Evolutionary conservation across 305 asterid species (phyloP), one percentile per base, ranked within the genome.

Genomic region (Plantago rigida): DNA sequence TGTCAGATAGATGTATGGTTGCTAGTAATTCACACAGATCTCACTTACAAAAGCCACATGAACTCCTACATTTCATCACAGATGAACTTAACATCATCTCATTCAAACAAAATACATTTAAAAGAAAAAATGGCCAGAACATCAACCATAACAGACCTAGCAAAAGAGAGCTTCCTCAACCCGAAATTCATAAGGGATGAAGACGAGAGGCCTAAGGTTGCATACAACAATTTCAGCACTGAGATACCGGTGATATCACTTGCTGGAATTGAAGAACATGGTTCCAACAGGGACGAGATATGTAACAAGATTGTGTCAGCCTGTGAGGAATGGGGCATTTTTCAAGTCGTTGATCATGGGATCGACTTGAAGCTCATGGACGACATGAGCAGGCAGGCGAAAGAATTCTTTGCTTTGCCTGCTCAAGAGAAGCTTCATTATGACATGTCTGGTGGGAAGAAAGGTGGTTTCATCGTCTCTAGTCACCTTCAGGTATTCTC

Each of bases 321-420:
- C 0, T 82, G 84, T 51, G 94, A 82, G 65, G 89, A 79, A n/a
- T 82, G 94, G 94, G 94, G 94, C 0, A 69, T 85, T 26, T 85
- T 85, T 29, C 94, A 85, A 73, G 83, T 85, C 4, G 69, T 77
- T 13, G 94, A 85, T 69, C 89, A 85, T 36, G 94, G 94, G n/a
- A 42, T 85, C 1, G 84, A 81, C 28, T 1, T 22, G 47, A 45
- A 51, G 4, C 63, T 85, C 14, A 36, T 81, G 4, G 48, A 48
- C 0, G 70, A 73, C 24, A 82, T 85, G 94, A 73, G 69, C 9
- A 68, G 71, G 31, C 60, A 77, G 50, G 79, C 86, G n/a, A 75
- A 71, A 0, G 71, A 75, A 52, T 85, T 85, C 64, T 85, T 85
- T 46, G 71, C 56, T 0, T 55, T 81, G 72, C 84, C 84, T 9